These are phyloP conservation scores for Leccinum rimulosum DNA, from an alignment of 768 basidiomycete genomes.

Conservation along the genomic window DNA sequence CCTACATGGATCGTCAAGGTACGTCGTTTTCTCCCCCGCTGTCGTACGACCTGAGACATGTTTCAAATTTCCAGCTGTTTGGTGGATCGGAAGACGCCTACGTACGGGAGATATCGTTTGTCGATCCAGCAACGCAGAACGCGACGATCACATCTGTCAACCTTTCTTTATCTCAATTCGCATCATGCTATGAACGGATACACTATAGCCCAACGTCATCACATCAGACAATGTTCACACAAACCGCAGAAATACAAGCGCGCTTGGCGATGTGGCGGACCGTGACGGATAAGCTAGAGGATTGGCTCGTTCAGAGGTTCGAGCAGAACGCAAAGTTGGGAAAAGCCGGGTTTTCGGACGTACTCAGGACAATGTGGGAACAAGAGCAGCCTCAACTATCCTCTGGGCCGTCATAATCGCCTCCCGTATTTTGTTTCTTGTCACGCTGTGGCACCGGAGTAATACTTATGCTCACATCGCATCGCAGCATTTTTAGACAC, in stretches of 20 bases:
- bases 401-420: slow-evolving; percentile 28
- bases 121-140: slow-evolving; percentile 78
- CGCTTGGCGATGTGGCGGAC: slow-evolving; percentile 78
- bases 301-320: slow-evolving; percentile 84
- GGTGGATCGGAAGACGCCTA: slow-evolving; percentile 94
- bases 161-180: slow-evolving; percentile 91
- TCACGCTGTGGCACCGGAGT: slow-evolving; percentile 9
- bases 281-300: slow-evolving; percentile 80
- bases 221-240: slow-evolving; percentile 69
- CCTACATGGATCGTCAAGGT: slow-evolving; percentile 94
- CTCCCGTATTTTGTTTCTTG: slow-evolving; percentile 4
- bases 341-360: slow-evolving; percentile 87
- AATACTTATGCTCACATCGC: slow-evolving; percentile 1
- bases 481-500: slow-evolving; percentile 22
- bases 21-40: slow-evolving; percentile 25
- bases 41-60: slow-evolving; percentile 3
- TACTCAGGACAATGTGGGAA: slow-evolving; percentile 77
- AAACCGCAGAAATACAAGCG: slow-evolving; percentile 91
- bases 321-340: slow-evolving; percentile 90
- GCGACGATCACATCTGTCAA: slow-evolving; percentile 91
- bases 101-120: slow-evolving; percentile 90
- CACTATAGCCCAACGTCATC: slow-evolving; percentile 72
- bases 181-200: slow-evolving; percentile 89
- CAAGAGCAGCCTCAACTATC: slow-evolving; percentile 51
- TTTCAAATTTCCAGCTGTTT: slow-evolving; percentile 55